Evolutionary conservation across 2,329 filamentous ascomycete genomes (phyloP).

Genomic region (Colletotrichum costaricense): DNA sequence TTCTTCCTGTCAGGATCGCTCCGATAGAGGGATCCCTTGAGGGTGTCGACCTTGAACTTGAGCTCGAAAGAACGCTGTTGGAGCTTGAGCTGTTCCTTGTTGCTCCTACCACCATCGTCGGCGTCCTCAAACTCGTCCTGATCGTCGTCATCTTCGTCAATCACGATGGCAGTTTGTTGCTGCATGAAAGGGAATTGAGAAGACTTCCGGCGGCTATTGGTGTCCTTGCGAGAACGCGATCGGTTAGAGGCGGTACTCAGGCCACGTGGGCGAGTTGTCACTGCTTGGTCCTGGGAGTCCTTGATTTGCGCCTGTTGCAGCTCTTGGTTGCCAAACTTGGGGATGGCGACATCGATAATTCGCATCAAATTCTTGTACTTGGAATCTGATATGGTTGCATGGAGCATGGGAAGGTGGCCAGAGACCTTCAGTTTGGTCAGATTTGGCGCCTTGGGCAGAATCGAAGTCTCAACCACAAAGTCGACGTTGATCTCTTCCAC

Average conservation of each 20-base stretch:
- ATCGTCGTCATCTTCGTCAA: conserved; percentile 80
- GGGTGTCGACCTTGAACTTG: conserved; percentile 93
- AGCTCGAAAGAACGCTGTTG: conserved; percentile 96
- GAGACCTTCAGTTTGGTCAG: conserved; percentile 92
- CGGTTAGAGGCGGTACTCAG: conserved; percentile 58
- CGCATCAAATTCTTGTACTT: conserved; percentile 99
- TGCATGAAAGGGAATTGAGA: conserved; percentile 80
- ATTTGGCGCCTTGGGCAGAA: conserved; percentile 94
- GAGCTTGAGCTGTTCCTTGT: conserved; percentile 71
- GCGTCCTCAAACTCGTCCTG: conserved; percentile 77
- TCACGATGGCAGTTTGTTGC: conserved; percentile 79
- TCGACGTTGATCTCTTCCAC: conserved; percentile 98
- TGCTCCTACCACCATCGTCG: conserved; percentile 62
- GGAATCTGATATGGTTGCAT: conserved; percentile 90
- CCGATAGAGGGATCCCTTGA: conserved; percentile 92
- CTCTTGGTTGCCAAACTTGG: conserved; percentile 73
- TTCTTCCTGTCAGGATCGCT: conserved; percentile 83
- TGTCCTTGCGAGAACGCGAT: conserved; percentile 56
- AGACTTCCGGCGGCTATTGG: conserved; percentile 67
- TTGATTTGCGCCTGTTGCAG: conserved; percentile 24
- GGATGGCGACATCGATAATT: conserved; percentile 93
- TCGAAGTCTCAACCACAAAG: conserved; percentile 95
- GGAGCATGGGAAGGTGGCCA: conserved; percentile 90
- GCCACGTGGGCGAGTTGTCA: conserved; percentile 53
- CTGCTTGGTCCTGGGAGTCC: conserved; percentile 41